Evolutionary conservation across 345 rosid genomes (phyloP).

Genomic region (Ceriops tagal): DNA sequence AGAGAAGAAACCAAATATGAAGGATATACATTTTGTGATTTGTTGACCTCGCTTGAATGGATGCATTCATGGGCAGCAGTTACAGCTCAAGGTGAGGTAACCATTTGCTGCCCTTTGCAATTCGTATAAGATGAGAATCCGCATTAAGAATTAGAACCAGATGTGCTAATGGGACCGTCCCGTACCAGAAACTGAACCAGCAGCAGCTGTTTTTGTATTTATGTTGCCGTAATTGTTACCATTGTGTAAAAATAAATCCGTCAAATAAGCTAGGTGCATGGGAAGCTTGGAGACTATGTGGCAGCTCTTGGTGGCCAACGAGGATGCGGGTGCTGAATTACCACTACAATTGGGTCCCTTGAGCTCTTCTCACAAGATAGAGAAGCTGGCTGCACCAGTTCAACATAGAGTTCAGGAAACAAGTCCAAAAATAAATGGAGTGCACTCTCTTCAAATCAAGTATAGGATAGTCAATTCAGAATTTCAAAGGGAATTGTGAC

Average conservation of each 20-base stretch:
- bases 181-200: not conserved
- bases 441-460: not conserved
- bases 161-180: not conserved
- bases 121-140: not conserved
- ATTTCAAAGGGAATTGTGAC: not conserved
- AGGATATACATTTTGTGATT: too few relatives aligned
- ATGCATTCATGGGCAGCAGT: not conserved
- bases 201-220: not conserved
- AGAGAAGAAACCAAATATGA: too few relatives aligned
- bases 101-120: not conserved
- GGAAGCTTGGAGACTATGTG: slow-evolving; percentile 3
- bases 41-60: not conserved
- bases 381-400: slow-evolving; percentile 54
- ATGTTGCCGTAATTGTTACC: not conserved
- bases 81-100: not conserved
- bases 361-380: slow-evolving; percentile 31
- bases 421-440: not conserved
- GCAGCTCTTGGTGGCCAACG: slow-evolving; percentile 18
- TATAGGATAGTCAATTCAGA: not conserved
- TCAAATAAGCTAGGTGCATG: slow-evolving; percentile 9
- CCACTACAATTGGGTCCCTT: slow-evolving; percentile 55
- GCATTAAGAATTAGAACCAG: not conserved
- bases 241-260: not conserved
- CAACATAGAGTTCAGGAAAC: slow-evolving; percentile 9
- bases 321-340: slow-evolving; percentile 68